phyloP scores from a whole-genome alignment of 225 moss, liverwort and hornwort genomes.

The Sphagnum contortum region DNA sequence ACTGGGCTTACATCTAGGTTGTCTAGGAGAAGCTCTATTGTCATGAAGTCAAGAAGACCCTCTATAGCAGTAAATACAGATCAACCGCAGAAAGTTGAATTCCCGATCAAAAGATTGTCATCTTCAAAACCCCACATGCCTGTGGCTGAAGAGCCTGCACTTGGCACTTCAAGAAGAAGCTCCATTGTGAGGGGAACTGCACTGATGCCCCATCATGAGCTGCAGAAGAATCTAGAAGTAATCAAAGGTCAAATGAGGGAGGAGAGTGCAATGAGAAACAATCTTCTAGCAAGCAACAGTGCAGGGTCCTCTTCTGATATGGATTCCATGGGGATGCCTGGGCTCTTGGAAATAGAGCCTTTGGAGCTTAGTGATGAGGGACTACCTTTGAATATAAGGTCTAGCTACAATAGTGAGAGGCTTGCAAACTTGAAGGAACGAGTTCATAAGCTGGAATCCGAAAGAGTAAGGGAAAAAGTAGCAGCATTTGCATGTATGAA shows the following conservation, averaged over 20 bases:
- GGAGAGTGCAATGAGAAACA: conserved; percentile 8
- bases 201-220: conserved; percentile 7
- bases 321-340: no score
- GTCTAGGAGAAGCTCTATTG: conserved; percentile 10
- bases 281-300: conserved; percentile 6
- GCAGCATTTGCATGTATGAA: conserved; percentile 14
- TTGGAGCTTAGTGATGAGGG: no score
- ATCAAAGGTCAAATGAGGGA: conserved; percentile 17
- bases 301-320: no score
- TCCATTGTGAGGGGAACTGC: not conserved
- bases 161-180: conserved; percentile 1
- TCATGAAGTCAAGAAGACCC: not conserved
- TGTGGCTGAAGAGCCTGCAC: conserved; percentile 1
- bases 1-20: not conserved
- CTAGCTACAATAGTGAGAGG: conserved; percentile 9
- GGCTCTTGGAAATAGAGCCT: no score
- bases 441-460: conserved; percentile 25
- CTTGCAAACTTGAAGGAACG: conserved; percentile 22
- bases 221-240: conserved; percentile 18
- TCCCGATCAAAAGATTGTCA: conserved; percentile 1
- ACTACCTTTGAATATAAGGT: no score
- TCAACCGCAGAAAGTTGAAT: conserved; percentile 4
- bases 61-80: not conserved
- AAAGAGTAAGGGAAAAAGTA: conserved; percentile 13
- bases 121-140: not conserved